A percentile compares a stretch with the other conserved stretches of the same genome.
phyloP scores from a whole-genome alignment of 306 rosid genomes.

The Coriaria nepalensis region DNA sequence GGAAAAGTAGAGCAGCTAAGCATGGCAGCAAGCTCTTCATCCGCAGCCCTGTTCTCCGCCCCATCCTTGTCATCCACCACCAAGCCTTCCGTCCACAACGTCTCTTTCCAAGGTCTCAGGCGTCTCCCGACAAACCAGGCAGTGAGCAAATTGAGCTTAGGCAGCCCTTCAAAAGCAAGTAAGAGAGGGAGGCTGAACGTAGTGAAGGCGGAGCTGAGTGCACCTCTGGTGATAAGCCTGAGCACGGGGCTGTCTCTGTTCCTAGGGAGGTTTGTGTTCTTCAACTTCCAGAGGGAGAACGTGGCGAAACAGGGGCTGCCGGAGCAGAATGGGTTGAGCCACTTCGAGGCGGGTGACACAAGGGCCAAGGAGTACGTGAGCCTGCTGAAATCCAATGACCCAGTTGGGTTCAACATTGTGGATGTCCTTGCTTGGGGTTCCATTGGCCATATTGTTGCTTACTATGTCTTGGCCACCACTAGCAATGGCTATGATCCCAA shows the following conservation, averaged over 20 bases:
- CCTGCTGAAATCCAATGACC: slow-evolving; percentile 88
- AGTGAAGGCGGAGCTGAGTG: slow-evolving; percentile 61
- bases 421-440: slow-evolving; percentile 98
- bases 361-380: slow-evolving; percentile 90
- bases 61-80: slow-evolving; percentile 27
- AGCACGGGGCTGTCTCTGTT: slow-evolving; percentile 90
- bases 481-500: slow-evolving; percentile 92
- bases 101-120: slow-evolving; percentile 70
- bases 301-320: slow-evolving; percentile 91
- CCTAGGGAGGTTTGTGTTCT: slow-evolving; percentile 90
- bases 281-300: slow-evolving; percentile 96
- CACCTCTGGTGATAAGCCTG: slow-evolving; percentile 77
- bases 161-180: not conserved
- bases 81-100: slow-evolving; percentile 26
- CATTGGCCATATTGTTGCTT: slow-evolving; percentile 81
- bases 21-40: slow-evolving; percentile 43
- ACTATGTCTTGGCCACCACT: slow-evolving; percentile 82
- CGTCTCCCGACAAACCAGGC: slow-evolving; percentile 17
- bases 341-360: slow-evolving; percentile 85
- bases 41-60: slow-evolving; percentile 33
- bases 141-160: slow-evolving; percentile 6
- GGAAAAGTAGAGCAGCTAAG: too few relatives aligned
- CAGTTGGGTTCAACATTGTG: slow-evolving; percentile 89
- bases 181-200: slow-evolving; percentile 15
- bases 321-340: slow-evolving; percentile 80